Evolutionary conservation across 139 green algal species (phyloP).

Genomic region (Haematococcus sp.): DNA sequence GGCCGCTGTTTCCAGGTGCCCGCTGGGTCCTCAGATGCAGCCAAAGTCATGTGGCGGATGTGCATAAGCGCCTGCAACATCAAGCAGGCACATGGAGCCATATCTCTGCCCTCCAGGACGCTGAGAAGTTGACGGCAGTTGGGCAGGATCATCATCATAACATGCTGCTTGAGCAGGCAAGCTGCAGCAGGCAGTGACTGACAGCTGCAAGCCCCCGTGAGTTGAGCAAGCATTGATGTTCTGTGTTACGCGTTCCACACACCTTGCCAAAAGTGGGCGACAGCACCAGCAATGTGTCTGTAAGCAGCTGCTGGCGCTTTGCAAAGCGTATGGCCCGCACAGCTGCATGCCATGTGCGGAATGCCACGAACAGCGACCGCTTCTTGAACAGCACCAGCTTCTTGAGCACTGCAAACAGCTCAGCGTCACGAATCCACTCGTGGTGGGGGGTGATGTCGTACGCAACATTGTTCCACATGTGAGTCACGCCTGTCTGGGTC

Average conservation of each 20-base stretch:
- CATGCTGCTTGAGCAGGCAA: no score
- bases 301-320: not conserved
- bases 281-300: not conserved
- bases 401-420: constrained; percentile 40
- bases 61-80: constrained; percentile 19
- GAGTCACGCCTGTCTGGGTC: constrained; percentile 29
- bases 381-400: constrained; percentile 50
- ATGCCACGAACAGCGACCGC: constrained; percentile 35
- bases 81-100: not conserved
- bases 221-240: no score
- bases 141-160: no score
- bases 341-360: constrained; percentile 35
- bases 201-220: no score
- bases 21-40: constrained; percentile 27
- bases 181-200: no score
- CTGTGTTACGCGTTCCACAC: not conserved
- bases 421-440: constrained; percentile 36
- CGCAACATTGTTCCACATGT: constrained; percentile 20
- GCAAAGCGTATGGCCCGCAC: constrained; percentile 20
- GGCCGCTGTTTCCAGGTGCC: constrained; percentile 27
- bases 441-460: constrained; percentile 39
- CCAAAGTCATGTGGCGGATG: constrained; percentile 39
- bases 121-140: no score
- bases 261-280: constrained; percentile 29
- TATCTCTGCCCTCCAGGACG: no score